These are phyloP conservation scores for Aspergillus fumigatus DNA, from an alignment of 2,329 filamentous ascomycete genomes.

Conservation along the genomic window DNA sequence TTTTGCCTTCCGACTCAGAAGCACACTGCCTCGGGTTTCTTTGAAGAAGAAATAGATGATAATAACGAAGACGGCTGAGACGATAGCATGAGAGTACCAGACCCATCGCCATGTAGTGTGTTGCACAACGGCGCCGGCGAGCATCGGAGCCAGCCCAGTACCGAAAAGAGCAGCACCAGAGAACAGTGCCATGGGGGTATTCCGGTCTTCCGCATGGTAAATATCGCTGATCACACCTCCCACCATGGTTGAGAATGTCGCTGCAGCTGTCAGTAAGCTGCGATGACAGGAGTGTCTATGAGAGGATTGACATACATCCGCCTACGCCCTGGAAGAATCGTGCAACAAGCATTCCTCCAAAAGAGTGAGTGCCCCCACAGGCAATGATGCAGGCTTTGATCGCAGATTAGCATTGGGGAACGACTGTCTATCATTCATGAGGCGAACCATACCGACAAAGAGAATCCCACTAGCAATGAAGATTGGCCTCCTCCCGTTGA, in stretches of 20 bases:
- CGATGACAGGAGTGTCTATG: not conserved
- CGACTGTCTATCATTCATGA: not conserved
- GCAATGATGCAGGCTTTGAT: constrained; percentile 58
- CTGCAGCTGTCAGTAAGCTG: constrained; percentile 15
- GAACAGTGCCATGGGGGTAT: constrained; percentile 87
- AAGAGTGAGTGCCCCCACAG: constrained; percentile 65
- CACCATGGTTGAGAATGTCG: constrained; percentile 78
- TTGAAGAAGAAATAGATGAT: constrained; percentile 67
- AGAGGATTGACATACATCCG: constrained; percentile 52
- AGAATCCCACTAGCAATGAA: constrained; percentile 70
- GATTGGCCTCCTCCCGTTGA: constrained; percentile 79
- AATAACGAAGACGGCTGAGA: constrained; percentile 58
- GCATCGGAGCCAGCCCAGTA: constrained; percentile 72
- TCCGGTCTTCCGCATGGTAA: constrained; percentile 71
- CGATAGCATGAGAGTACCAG: constrained; percentile 79
- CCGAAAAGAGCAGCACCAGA: constrained; percentile 73
- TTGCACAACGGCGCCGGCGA: constrained; percentile 65
- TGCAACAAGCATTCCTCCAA: constrained; percentile 68
- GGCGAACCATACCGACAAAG: constrained; percentile 50
- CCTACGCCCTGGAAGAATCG: constrained; percentile 76
- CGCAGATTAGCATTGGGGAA: constrained; percentile 11
- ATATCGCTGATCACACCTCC: constrained; percentile 89
- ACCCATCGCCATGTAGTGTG: constrained; percentile 75
- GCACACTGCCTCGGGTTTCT: constrained; percentile 76
- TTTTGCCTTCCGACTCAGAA: constrained; percentile 70